These are phyloP conservation scores for Euphorbia schlechtendalii DNA, from an alignment of 441 rosid species.

Conservation along the genomic window DNA sequence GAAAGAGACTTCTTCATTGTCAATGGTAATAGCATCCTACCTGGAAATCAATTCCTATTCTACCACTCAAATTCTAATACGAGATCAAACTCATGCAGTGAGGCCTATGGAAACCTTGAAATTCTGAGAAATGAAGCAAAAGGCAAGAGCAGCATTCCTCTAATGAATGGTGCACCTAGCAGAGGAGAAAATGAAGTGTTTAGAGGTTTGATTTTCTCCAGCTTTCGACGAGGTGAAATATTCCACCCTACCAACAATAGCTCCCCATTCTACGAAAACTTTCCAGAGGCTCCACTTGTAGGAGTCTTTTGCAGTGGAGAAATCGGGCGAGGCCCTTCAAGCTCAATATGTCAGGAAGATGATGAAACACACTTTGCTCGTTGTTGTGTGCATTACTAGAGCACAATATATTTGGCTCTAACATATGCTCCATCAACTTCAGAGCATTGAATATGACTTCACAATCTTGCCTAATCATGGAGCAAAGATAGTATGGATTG, in stretches of 20 bases:
- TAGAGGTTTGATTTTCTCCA: slow-evolving; percentile 45
- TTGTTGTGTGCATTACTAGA: slow-evolving; percentile 24
- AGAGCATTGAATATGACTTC: not conserved
- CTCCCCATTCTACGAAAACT: slow-evolving; percentile 31
- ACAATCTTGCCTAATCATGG: no score
- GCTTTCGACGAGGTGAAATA: slow-evolving; percentile 26
- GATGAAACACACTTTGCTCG: slow-evolving; percentile 12
- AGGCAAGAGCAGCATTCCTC: not conserved
- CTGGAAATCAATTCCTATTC: slow-evolving; percentile 40
- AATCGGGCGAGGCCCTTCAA: slow-evolving; percentile 31
- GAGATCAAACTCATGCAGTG: slow-evolving; percentile 21
- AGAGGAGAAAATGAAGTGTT: slow-evolving; percentile 24
- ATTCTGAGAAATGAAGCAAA: slow-evolving; percentile 13
- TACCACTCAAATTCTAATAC: slow-evolving; percentile 41
- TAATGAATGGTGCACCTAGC: not conserved
- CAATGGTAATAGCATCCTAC: slow-evolving; percentile 33
- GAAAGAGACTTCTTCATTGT: slow-evolving; percentile 23
- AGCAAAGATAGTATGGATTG: no score
- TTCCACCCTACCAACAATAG: slow-evolving; percentile 16
- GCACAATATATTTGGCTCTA: slow-evolving; percentile 33
- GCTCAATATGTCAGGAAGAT: slow-evolving; percentile 14
- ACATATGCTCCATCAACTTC: slow-evolving; percentile 24
- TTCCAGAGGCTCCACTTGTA: slow-evolving; percentile 37
- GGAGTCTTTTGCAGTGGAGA: slow-evolving; percentile 37
- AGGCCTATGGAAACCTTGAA: slow-evolving; percentile 19